A percentile compares a stretch with the other conserved stretches of the same genome.
Evolutionary conservation across 2,329 filamentous ascomycete species (phyloP).

Genomic region (Ophiostoma perfectum): DNA sequence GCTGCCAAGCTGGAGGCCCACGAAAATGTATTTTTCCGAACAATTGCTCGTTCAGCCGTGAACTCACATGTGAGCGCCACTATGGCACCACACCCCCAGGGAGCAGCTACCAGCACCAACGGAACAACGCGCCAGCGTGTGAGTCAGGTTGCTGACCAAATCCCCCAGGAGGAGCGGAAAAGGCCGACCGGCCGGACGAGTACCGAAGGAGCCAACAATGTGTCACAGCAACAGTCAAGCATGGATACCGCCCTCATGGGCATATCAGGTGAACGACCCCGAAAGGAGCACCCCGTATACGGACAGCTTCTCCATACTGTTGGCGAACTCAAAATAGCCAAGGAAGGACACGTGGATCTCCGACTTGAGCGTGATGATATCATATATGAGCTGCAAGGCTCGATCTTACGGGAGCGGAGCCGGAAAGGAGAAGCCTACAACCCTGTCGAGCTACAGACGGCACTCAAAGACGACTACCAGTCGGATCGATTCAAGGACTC

Average conservation of each 20-base stretch:
- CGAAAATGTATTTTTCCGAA: background rate
- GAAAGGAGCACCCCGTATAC: background rate
- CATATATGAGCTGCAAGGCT: background rate
- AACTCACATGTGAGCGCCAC: conserved; percentile 8
- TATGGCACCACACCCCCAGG: conserved; percentile 28
- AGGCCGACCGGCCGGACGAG: too few species aligned
- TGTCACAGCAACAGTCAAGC: too few species aligned
- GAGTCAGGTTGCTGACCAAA: too few species aligned
- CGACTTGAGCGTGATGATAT: background rate
- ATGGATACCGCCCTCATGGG: background rate
- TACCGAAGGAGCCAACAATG: too few species aligned
- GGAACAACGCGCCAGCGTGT: background rate
- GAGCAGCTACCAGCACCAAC: background rate
- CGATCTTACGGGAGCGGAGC: background rate
- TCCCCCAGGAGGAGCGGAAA: too few species aligned
- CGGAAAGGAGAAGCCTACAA: background rate
- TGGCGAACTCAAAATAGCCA: background rate
- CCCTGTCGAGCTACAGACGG: background rate
- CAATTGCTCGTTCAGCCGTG: background rate
- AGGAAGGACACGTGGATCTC: background rate
- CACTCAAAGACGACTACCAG: background rate
- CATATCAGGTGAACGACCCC: background rate
- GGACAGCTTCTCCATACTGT: background rate
- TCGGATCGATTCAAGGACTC: background rate
- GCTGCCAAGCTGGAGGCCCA: background rate